Percentiles rank a stretch among this genome's conserved stretches.
Evolutionary conservation across 1,284 basidiomycete species (phyloP).

Genomic region (Trichosporon faecale): DNA sequence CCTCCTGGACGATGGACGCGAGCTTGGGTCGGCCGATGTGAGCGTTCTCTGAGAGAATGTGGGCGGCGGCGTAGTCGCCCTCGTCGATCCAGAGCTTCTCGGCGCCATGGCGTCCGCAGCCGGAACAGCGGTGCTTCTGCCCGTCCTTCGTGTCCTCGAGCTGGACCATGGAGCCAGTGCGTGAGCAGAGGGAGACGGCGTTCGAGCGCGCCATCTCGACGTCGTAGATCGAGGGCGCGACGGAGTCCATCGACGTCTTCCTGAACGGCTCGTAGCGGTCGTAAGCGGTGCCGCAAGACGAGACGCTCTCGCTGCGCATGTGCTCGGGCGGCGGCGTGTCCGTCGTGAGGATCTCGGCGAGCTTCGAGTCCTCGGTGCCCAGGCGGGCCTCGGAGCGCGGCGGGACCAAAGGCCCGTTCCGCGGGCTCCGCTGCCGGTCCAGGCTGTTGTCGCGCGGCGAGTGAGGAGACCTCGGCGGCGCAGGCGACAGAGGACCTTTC

Average conservation of each 20-base stretch:
- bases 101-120: conserved; percentile 11
- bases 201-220: conserved; percentile 12
- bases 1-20: conserved; percentile 66
- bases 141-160: conserved; percentile 22
- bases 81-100: conserved; percentile 59
- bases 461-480: background rate
- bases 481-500: background rate
- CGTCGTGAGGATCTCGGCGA: conserved; percentile 1
- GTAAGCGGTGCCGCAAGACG: background rate
- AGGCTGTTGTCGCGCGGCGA: background rate
- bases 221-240: conserved; percentile 4
- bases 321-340: background rate
- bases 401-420: background rate
- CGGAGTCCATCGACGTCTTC: background rate
- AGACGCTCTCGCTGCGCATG: background rate
- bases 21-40: conserved; percentile 69
- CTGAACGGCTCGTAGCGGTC: conserved; percentile 18
- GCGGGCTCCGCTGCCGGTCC: background rate
- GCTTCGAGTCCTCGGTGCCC: background rate
- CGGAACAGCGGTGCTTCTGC: conserved; percentile 10
- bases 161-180: conserved; percentile 22
- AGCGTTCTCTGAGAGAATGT: conserved; percentile 66
- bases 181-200: conserved; percentile 14
- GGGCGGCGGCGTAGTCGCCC: conserved; percentile 66
- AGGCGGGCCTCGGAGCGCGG: background rate